Base-by-base conservation (phyloP, 768 basidiomycete species). In the Hemileccinum impolitum region DNA sequence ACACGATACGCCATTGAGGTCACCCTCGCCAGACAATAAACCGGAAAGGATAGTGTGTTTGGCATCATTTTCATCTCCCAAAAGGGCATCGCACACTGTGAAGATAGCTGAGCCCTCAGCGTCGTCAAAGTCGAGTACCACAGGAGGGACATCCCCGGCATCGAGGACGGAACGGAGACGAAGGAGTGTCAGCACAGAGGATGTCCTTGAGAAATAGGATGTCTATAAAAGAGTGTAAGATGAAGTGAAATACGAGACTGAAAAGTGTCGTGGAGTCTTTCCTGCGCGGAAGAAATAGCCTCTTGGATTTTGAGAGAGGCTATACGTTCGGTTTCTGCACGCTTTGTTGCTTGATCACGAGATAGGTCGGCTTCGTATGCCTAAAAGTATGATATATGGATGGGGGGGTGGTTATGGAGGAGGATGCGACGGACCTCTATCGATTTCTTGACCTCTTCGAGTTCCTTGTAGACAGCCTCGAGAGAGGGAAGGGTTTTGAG, bases 401-500 rank as follows among this genome's bases (percentile, higher is more conserved):
- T 26, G 41, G 38, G 36, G 38, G 36, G n/a, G 31, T 44, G 36
- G 39, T 17, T 30, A 32, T 26, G 43, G 14, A 17, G 35, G 30
- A 18, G n/a, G 47, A 52, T 25, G 73, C 35, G 39, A 87, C 92
- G 31, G 34, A 92, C 93, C 80, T 95, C 90, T 53, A 94, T 76
- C 36, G 78, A 81, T 65, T 88, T 92, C 67, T 86, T 87, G 38
- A 93, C 79, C 49, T 94, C 93, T 21, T 80, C 82, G 13, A 95
- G 70, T 59, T 94, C 93, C 60, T 89, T 90, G 56, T 84, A 78
- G 35, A 84, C 74, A 10, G 84, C 87, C 60, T 94, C 91, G 18
- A 94, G 73, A 6, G 76, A 73, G 10, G 92, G 79, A 38, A 95
- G 80, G 15, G 79, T 83, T 55, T 81, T 86, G 45, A 94, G 59